Conservation (phyloP, 2,329 filamentous ascomycete genomes). For the Diaporthe aspalathi region DNA sequence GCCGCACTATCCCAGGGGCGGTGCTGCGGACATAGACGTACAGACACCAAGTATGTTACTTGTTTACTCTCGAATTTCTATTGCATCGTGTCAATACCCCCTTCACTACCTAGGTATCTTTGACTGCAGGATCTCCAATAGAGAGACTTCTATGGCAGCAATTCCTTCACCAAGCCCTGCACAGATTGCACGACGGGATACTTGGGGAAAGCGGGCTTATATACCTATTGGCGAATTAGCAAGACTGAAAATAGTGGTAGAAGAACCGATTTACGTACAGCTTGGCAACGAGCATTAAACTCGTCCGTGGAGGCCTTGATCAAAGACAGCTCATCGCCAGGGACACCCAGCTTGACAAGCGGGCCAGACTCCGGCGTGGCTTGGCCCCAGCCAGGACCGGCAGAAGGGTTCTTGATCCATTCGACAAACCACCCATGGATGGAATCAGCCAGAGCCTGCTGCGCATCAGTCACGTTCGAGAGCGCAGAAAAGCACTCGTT, state of each 20-base stretch:
- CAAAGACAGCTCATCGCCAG: slow-evolving; percentile 49
- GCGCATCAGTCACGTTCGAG: slow-evolving; percentile 48
- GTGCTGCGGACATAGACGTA: too few relatives aligned
- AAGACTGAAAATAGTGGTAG: background rate
- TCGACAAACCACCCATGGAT: slow-evolving; percentile 56
- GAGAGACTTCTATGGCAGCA: background rate
- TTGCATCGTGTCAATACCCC: too few relatives aligned
- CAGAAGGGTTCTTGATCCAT: slow-evolving; percentile 57
- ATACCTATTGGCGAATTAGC: background rate
- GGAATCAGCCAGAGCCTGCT: slow-evolving; percentile 55
- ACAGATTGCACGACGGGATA: slow-evolving; percentile 11
- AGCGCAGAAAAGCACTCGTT: slow-evolving; percentile 54
- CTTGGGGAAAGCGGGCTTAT: slow-evolving; percentile 5
- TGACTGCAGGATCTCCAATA: too few relatives aligned
- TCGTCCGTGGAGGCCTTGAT: slow-evolving; percentile 47
- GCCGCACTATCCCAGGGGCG: too few relatives aligned
- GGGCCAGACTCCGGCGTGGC: slow-evolving; percentile 46
- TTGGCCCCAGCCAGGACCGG: slow-evolving; percentile 55
- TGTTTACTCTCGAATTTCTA: too few relatives aligned
- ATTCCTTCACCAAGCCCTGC: background rate
- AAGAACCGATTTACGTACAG: slow-evolving; percentile 31
- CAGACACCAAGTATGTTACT: too few relatives aligned
- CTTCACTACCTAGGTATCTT: too few relatives aligned
- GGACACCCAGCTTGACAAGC: slow-evolving; percentile 49
- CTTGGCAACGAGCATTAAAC: slow-evolving; percentile 50